phyloP scores from a whole-genome alignment of 2,329 filamentous ascomycete genomes.

The Aureobasidium sp. region DNA sequence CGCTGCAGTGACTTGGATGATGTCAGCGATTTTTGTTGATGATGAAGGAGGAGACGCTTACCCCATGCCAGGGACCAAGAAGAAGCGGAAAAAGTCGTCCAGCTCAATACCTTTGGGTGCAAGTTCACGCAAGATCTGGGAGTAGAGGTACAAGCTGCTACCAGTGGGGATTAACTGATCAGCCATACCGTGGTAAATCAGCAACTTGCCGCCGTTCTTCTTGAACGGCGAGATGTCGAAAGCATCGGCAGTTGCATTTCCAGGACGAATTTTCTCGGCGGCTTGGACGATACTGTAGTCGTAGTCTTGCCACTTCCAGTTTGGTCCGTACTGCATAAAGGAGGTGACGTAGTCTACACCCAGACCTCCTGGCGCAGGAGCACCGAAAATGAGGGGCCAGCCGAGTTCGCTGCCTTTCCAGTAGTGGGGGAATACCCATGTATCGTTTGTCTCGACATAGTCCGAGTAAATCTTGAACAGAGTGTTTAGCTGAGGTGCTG shows the following conservation, averaged over 20 bases:
- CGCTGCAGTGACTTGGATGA: slow-evolving; percentile 30
- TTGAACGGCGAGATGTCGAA: slow-evolving; percentile 44
- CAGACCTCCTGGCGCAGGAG: slow-evolving; percentile 29
- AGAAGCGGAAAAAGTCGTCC: slow-evolving; percentile 37
- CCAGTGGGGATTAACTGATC: slow-evolving; percentile 45
- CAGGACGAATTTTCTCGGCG: slow-evolving; percentile 38
- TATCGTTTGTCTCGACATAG: slow-evolving; percentile 35
- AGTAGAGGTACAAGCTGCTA: slow-evolving; percentile 47
- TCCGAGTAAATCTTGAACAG: slow-evolving; percentile 38
- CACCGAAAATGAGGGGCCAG: slow-evolving; percentile 32
- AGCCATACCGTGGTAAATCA: slow-evolving; percentile 39
- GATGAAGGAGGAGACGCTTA: slow-evolving; percentile 11
- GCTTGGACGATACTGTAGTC: slow-evolving; percentile 34
- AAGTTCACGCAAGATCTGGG: slow-evolving; percentile 35
- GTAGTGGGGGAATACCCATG: slow-evolving; percentile 36
- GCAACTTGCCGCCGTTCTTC: slow-evolving; percentile 35
- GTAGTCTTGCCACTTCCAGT: slow-evolving; percentile 35
- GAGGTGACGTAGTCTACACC: slow-evolving; percentile 36
- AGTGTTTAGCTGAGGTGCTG: slow-evolving; percentile 36
- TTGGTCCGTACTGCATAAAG: slow-evolving; percentile 35
- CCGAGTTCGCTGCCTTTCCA: slow-evolving; percentile 34
- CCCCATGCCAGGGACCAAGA: slow-evolving; percentile 39
- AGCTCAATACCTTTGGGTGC: slow-evolving; percentile 30
- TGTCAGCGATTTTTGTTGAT: background rate
- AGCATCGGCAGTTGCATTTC: slow-evolving; percentile 42